Conservation (phyloP, 2,329 filamentous ascomycete species). For the Aphanocladium album region DNA sequence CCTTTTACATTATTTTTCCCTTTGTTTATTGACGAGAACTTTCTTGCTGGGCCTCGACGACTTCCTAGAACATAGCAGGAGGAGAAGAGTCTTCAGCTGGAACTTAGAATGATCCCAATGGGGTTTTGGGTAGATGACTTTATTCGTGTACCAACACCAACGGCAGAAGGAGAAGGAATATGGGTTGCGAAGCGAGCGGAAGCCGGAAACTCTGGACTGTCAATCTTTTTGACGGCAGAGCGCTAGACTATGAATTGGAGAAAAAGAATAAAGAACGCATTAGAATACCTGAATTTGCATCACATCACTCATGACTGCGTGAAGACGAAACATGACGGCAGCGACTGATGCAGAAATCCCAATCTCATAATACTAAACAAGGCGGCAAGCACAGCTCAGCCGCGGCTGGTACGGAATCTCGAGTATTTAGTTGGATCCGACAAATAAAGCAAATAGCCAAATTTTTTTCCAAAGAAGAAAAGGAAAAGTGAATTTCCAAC, state of each 20-base stretch:
- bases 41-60: neutral
- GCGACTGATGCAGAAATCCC: neutral
- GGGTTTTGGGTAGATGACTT: constrained; percentile 11
- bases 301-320: neutral
- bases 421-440: neutral
- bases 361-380: neutral
- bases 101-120: neutral
- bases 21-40: constrained; percentile 9
- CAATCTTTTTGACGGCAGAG: neutral
- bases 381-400: constrained; percentile 1
- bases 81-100: neutral
- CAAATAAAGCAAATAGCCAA: neutral
- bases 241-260: constrained; percentile 1
- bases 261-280: constrained; percentile 8
- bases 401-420: neutral
- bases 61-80: neutral
- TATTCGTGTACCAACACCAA: constrained; percentile 12
- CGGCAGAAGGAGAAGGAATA: constrained; percentile 1
- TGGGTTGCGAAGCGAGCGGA: neutral
- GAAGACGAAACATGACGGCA: neutral
- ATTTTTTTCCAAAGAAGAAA: neutral
- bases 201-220: neutral
- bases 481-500: neutral
- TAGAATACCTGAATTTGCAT: constrained; percentile 4
- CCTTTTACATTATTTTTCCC: constrained; percentile 6